phyloP scores from a whole-genome alignment of 192 early-diverging fungal species.

The Umbelopsis ramanniana region DNA sequence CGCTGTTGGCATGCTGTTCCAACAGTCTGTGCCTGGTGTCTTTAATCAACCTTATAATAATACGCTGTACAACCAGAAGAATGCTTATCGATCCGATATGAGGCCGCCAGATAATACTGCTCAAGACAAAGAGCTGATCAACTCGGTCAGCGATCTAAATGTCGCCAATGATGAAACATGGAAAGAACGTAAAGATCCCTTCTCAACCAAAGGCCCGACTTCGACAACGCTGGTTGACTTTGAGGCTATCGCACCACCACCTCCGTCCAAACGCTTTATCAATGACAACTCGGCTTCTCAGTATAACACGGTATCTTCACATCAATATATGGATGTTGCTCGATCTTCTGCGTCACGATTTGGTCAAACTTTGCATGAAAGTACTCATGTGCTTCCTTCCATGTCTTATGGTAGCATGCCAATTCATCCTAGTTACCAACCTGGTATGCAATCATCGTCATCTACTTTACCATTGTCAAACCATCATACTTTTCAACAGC shows the following conservation, averaged over 20 bases:
- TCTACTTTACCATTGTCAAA: conserved; percentile 13
- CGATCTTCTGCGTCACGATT: conserved; percentile 3
- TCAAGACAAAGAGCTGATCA: conserved; percentile 4
- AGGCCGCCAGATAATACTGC: conserved; percentile 2
- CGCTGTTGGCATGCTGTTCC: conserved; percentile 23
- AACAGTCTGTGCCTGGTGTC: conserved; percentile 18
- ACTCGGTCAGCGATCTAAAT: conserved; percentile 16
- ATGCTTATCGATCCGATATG: conserved; percentile 18
- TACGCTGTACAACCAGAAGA: neutral
- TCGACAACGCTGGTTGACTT: conserved; percentile 28
- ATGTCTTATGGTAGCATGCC: conserved; percentile 1
- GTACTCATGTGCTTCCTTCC: neutral
- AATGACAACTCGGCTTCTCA: conserved; percentile 1
- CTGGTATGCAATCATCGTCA: neutral
- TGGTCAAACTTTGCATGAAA: neutral
- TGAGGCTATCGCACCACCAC: conserved; percentile 23
- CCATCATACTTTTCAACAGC: conserved; percentile 26
- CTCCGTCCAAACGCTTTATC: conserved; percentile 23
- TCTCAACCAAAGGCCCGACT: conserved; percentile 24
- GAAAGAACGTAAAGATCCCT: conserved; percentile 28
- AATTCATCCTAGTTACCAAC: neutral
- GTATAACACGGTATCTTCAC: neutral
- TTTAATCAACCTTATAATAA: conserved; percentile 14
- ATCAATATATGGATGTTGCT: conserved; percentile 4
- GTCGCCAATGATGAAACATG: conserved; percentile 18